Conservation (phyloP, 805 yeast species). For the Candida ovalis region DNA sequence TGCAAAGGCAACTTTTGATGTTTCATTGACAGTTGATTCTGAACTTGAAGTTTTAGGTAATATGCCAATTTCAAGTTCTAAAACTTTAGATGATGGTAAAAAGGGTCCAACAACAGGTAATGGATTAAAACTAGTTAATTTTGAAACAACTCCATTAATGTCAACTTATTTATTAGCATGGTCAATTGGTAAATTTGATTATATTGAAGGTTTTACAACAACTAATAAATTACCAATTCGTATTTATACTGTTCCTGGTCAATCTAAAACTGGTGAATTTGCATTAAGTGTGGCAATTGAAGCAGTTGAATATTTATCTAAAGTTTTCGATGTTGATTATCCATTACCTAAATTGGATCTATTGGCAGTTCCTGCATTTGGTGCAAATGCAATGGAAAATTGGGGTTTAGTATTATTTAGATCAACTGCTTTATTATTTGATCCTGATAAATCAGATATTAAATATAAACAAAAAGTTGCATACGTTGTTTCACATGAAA, state of each 20-base stretch:
- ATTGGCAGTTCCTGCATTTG: constrained; percentile 73
- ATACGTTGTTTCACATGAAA: constrained; percentile 79
- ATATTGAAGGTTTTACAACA: constrained; percentile 44
- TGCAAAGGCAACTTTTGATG: constrained; percentile 51
- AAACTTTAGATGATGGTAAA: constrained; percentile 21
- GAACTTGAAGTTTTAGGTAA: constrained; percentile 42
- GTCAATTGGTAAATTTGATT: constrained; percentile 56
- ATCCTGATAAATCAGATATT: constrained; percentile 43
- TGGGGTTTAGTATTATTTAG: constrained; percentile 79
- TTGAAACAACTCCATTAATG: constrained; percentile 50
- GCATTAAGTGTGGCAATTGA: constrained; percentile 46
- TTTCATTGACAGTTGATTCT: constrained; percentile 34
- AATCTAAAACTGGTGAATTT: constrained; percentile 41
- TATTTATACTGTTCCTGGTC: constrained; percentile 50
- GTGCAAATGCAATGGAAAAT: constrained; percentile 90
- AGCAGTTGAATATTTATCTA: constrained; percentile 47
- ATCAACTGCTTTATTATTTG: constrained; percentile 51
- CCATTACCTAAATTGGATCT: constrained; percentile 83
- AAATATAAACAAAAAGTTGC: constrained; percentile 67
- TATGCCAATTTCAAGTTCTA: constrained; percentile 36
- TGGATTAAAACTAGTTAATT: constrained; percentile 28
- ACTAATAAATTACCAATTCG: constrained; percentile 44
- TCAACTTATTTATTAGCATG: constrained; percentile 56
- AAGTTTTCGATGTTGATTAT: constrained; percentile 49
- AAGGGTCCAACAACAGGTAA: constrained; percentile 12